Evolutionary conservation across 441 rosid species (phyloP).

Genomic region (Mallotus repandus): DNA sequence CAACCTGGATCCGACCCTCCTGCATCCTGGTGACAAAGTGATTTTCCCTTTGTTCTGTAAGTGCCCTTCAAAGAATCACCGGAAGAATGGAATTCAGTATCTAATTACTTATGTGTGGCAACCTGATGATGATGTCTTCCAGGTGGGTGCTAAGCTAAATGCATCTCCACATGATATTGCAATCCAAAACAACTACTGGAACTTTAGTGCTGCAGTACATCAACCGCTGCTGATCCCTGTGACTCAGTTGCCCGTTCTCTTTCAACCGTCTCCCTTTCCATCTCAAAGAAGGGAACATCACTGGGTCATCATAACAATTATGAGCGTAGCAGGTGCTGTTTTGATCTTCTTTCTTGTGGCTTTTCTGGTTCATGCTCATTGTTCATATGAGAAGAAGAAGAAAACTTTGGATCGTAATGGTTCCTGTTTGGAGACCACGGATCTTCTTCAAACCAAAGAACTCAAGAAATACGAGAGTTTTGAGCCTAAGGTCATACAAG

Average conservation of each 20-base stretch:
- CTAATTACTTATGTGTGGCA: constrained; percentile 60
- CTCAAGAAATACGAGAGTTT: constrained; percentile 22
- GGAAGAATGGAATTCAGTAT: constrained; percentile 34
- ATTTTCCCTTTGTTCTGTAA: constrained; percentile 55
- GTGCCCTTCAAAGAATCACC: constrained; percentile 43
- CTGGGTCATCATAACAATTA: constrained; percentile 17
- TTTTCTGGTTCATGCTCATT: constrained; percentile 20
- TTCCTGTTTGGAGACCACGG: constrained; percentile 39
- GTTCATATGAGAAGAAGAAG: constrained; percentile 26
- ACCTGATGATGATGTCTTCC: constrained; percentile 38
- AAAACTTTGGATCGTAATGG: constrained; percentile 23
- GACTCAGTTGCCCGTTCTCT: constrained; percentile 43
- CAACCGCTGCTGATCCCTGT: constrained; percentile 52
- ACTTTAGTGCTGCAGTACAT: constrained; percentile 33
- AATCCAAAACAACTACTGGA: constrained; percentile 38
- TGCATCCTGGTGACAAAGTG: constrained; percentile 46
- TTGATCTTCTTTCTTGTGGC: constrained; percentile 24
- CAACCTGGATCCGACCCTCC: constrained; percentile 28
- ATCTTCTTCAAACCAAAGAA: constrained; percentile 36
- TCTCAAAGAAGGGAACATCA: constrained; percentile 24
- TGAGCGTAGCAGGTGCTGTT: constrained; percentile 26
- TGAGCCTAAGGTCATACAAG: constrained; percentile 37
- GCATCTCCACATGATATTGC: constrained; percentile 34
- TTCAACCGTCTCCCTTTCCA: constrained; percentile 26
- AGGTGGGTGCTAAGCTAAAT: constrained; percentile 41